Base-by-base conservation (phyloP, 805 yeast genomes). In the Starmerella sirachaensis region DNA sequence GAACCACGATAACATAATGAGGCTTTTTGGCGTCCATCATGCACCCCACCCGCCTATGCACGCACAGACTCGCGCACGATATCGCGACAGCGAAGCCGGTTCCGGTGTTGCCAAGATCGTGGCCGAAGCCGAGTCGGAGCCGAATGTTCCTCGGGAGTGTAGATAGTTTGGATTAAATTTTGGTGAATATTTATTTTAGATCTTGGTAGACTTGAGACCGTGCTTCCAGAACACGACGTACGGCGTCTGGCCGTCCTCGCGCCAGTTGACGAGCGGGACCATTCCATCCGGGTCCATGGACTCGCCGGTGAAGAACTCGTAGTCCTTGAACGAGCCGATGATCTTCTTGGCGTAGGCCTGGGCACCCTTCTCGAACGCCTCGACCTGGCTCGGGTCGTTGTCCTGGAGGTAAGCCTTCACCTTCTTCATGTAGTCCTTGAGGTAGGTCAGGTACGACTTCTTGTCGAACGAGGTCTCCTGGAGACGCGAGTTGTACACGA, bases 201-300 rank as follows among this genome's bases (percentile, higher is more conserved):
- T 74, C 79, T 91, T 91, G 66, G 72, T 76, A 65, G 76, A 83
- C 57, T 64, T 70, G 55, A 82, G 77, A 76, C 98, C 98, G 70
- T 91, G 98, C 74, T 88, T 91, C 98, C 98, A 91, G 79, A 86
- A 78, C 52, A 86, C 84, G 60, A 88, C 91, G 71, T 63, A 91
- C 62, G 98, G 98, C 56, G 98, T 91, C 58, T 77, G 72, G 73
- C 98, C 98, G 64, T 91, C 97, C 74, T 91, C 98, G 72, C 98
- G 93, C 85, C 88, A 91, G 93, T 91, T 91, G 69, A 91, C 81
- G 66, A 91, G 76, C 55, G 85, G 84, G 62, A 91, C 69, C 98
- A 91, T 91, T 56, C 79, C 98, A 69, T 91, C 98, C 66, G 98
- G 98, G 77, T 91, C 96, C 98, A 91, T 91, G 63, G 94, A 81